Base-by-base conservation (phyloP, 192 early-diverging fungal genomes). In the Glomus cerebriforme region DNA sequence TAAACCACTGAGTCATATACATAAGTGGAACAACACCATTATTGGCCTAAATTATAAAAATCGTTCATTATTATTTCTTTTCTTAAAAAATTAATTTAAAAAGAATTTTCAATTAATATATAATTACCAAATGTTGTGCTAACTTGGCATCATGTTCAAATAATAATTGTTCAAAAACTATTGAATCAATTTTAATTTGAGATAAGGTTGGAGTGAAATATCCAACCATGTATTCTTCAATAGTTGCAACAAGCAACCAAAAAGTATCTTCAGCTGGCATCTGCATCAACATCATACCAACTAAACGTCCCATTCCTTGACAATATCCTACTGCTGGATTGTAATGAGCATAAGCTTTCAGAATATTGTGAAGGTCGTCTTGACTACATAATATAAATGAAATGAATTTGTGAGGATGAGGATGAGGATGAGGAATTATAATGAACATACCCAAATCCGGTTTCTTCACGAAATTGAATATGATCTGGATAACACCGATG, bases 261-360 rank as follows among this genome's bases (percentile, higher is more conserved):
- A 98, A 98, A 3, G 93, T 87, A 68, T 95, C 94, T 86, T 98
- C 95, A 32, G 92, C 87, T 3, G 89, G 82, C 87, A 96, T 90
- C 8, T 93, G 88, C 88, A 98, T 98, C 66, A 99, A 82, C 84
- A 98, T 91, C 85, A 96, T 90, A 0, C 96, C 96, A 17, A 92
- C 97, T 59, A 99, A 75, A 65, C 96, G 89, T 1, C 96, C 95
- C 96, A 98, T 98, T 12, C 97, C 97, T 81, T 98, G 97, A 80
- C 96, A 97, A 83, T 99, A 99, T 35, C 96, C 97, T 7, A 98
- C 83, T 31, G 85, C 79, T 3, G 88, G 88, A 78, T 98, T 95
- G 83, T 96, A 93, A 27, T 95, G 90, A 1, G 96, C 94, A 78
- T 96, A 99, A 0, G 95, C 94, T 58, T 90, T 89, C 32, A 99